Base-by-base conservation (phyloP, 83 land plant species). In the Thuja plicata region DNA sequence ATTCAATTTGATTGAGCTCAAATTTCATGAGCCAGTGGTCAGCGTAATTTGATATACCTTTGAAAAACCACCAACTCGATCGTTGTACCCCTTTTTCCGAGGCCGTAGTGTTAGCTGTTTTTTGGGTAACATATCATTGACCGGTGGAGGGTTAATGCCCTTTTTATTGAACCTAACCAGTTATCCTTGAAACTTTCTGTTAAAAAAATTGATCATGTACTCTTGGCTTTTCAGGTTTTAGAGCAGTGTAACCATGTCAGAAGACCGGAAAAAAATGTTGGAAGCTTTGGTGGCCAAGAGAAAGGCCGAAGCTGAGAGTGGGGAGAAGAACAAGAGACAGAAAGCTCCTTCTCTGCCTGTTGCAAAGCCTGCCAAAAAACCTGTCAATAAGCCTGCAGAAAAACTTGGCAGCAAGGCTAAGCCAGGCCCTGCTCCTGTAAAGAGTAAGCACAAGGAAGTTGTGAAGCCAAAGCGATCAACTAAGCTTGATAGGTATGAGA, bases 211-310 rank as follows among this genome's bases (percentile, higher is more conserved):
- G 5, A 0, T 1, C 27, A 9, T 46, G 2, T n/a, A 10, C 48
- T 24, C 27, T 43, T 45, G 34, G n/a, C 48, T 27, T 83, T 83
- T 10, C 34, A 83, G 55, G 85, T 45, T 46, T 83, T 83, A 46
- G 13, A 40, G 1, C 15, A n/a, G 34, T 83, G 35, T 46, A 62
- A 76, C 27, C 88, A 87, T 87, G 88, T 52, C 88, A 30, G 88
- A 87, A 40, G 88, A 87, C 83, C 32, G 82, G 24, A 87, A 87
- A 76, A 87, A 87, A 46, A 38, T 87, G 45, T 62, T 87, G 76
- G 88, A 87, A 32, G 88, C 88, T 11, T 76, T 87, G 52, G 88
- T 40, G 54, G 88, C 88, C 35, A 87, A 87, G 88, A 71, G 88
- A 46, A 87, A 87, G 88, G 88, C 82, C 24, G 88, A 87, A 87